Evolutionary conservation across 768 basidiomycete genomes (phyloP).

Genomic region (Harrya chromipes): DNA sequence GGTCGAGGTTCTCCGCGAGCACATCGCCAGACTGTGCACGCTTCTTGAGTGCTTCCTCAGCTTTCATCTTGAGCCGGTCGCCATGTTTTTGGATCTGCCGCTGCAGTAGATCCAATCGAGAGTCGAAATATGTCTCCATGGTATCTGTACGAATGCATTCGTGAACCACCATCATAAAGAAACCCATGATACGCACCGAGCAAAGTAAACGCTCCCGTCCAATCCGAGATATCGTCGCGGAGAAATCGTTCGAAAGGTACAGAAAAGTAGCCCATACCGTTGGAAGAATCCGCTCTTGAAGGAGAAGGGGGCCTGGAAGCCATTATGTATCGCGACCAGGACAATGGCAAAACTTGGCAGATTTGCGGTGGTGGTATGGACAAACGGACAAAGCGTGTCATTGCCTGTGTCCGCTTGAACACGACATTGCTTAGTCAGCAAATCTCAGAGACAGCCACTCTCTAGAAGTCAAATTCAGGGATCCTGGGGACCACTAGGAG

Average conservation of each 20-base stretch:
- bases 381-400: slow-evolving; percentile 5
- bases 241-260: slow-evolving; percentile 70
- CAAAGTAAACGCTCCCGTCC: slow-evolving; percentile 80
- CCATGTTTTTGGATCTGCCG: slow-evolving; percentile 85
- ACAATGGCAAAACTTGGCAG: slow-evolving; percentile 12
- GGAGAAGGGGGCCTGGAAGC: slow-evolving; percentile 40
- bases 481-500: background rate
- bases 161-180: background rate
- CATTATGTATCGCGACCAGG: slow-evolving; percentile 25
- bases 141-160: slow-evolving; percentile 57
- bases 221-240: slow-evolving; percentile 72
- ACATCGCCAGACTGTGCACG: slow-evolving; percentile 53
- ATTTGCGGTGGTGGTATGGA: slow-evolving; percentile 4
- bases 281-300: slow-evolving; percentile 29
- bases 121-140: slow-evolving; percentile 93
- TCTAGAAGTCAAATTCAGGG: background rate
- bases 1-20: slow-evolving; percentile 75
- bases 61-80: slow-evolving; percentile 76
- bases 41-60: slow-evolving; percentile 78
- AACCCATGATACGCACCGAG: slow-evolving; percentile 52
- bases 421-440: slow-evolving; percentile 24
- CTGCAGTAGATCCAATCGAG: slow-evolving; percentile 78
- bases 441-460: background rate
- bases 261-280: slow-evolving; percentile 56
- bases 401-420: background rate